Evolutionary conservation across 2,329 filamentous ascomycete species (phyloP).

Genomic region (Fusarium sp.): DNA sequence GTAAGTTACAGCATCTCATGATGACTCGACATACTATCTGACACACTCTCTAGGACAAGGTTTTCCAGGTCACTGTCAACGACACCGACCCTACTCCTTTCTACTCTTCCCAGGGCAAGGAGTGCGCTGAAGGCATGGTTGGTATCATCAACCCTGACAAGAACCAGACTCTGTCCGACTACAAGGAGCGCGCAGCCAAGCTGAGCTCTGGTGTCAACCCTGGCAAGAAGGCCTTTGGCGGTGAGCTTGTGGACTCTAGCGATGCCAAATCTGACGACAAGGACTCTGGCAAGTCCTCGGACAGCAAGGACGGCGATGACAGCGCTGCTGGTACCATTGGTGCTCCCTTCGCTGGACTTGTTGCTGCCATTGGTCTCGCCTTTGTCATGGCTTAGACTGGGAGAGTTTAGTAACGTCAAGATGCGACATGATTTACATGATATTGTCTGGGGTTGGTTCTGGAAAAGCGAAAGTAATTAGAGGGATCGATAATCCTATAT

Average conservation of each 20-base stretch:
- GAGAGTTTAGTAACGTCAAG: neutral
- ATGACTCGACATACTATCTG: neutral
- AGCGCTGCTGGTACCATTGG: slow-evolving; percentile 32
- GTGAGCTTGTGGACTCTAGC: slow-evolving; percentile 45
- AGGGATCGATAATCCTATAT: slow-evolving; percentile 7
- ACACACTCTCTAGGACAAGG: slow-evolving; percentile 46
- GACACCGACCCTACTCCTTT: slow-evolving; percentile 52
- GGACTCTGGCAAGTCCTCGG: slow-evolving; percentile 20
- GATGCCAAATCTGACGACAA: slow-evolving; percentile 27
- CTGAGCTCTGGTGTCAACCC: slow-evolving; percentile 48
- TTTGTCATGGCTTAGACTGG: slow-evolving; percentile 34
- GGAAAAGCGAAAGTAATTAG: slow-evolving; percentile 14
- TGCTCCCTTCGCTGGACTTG: slow-evolving; percentile 33
- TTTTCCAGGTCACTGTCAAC: slow-evolving; percentile 53
- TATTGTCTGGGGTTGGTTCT: slow-evolving; percentile 4
- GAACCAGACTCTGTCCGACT: slow-evolving; percentile 49
- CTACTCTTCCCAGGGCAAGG: slow-evolving; percentile 55
- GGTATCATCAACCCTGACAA: slow-evolving; percentile 53
- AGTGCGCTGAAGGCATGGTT: slow-evolving; percentile 56
- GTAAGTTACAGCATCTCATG: slow-evolving; percentile 36
- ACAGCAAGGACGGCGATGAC: slow-evolving; percentile 22
- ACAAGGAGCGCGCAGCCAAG: slow-evolving; percentile 47
- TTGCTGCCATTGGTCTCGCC: slow-evolving; percentile 34
- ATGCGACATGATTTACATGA: slow-evolving; percentile 35
- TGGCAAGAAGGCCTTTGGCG: slow-evolving; percentile 45